A percentile compares a stretch with the other conserved stretches of the same genome.
Conservation (phyloP, 2,329 filamentous ascomycete species). For the Phyllosticta ampelicida region DNA sequence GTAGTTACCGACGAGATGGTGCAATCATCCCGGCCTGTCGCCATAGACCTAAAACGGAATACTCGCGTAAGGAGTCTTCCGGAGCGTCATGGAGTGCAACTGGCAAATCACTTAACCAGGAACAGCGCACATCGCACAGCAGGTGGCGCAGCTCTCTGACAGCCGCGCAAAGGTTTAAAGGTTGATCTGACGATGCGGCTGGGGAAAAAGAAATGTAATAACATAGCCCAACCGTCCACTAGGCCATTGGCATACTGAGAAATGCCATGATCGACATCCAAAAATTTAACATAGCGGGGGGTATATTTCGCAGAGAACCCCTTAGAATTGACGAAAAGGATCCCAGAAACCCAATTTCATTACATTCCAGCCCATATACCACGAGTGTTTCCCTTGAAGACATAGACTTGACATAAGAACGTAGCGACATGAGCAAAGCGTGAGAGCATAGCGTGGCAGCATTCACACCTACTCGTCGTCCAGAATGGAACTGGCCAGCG, state of each 20-base stretch:
- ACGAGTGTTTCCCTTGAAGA: slow-evolving; percentile 19
- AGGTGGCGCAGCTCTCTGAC: background rate
- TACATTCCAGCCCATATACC: background rate
- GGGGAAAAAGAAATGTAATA: background rate
- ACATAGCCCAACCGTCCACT: background rate
- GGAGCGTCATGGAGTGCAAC: background rate
- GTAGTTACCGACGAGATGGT: background rate
- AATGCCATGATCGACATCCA: background rate
- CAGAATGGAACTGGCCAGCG: slow-evolving; percentile 75
- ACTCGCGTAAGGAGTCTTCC: background rate
- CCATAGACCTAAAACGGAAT: background rate
- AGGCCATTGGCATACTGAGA: background rate
- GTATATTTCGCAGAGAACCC: background rate
- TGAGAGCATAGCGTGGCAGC: background rate
- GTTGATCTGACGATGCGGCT: background rate
- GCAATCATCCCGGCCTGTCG: background rate
- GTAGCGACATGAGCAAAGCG: slow-evolving; percentile 27
- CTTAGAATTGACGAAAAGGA: background rate
- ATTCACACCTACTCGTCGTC: slow-evolving; percentile 59
- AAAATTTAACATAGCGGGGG: background rate
- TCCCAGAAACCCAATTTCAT: background rate
- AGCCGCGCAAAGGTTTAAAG: background rate
- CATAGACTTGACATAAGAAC: slow-evolving; percentile 27
- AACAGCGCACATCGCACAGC: background rate
- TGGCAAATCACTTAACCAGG: background rate